Conservation (phyloP, 2,329 filamentous ascomycete species). For the Diplodia seriata region DNA sequence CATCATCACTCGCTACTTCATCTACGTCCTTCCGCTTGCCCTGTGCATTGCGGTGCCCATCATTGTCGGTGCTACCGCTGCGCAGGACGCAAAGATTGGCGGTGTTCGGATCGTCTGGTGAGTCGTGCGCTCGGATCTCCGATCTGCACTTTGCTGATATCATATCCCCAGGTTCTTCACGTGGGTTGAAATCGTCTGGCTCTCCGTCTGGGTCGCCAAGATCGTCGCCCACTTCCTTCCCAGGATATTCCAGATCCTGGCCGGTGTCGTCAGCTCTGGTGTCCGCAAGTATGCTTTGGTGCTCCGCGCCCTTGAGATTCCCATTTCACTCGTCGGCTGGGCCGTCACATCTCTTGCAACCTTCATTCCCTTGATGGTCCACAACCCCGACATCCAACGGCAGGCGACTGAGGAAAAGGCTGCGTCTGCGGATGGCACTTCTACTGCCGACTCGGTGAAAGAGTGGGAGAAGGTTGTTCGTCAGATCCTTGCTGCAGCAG, state of each 20-base stretch:
- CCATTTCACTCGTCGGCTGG: constrained; percentile 67
- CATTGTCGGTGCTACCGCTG: constrained; percentile 64
- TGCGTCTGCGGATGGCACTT: neutral
- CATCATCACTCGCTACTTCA: constrained; percentile 67
- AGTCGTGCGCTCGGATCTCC: constrained; percentile 15
- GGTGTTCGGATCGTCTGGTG: constrained; percentile 62
- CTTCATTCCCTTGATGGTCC: constrained; percentile 52
- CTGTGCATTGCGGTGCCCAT: constrained; percentile 67
- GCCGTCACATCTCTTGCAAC: constrained; percentile 65
- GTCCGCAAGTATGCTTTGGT: constrained; percentile 69
- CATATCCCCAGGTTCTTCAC: constrained; percentile 58
- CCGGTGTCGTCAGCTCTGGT: constrained; percentile 69
- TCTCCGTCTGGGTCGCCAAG: constrained; percentile 68
- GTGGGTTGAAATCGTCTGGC: constrained; percentile 70
- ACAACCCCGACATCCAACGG: constrained; percentile 43
- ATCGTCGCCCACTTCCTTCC: constrained; percentile 65
- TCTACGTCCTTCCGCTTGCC: constrained; percentile 67
- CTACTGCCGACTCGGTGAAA: constrained; percentile 38
- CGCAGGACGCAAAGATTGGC: constrained; percentile 58
- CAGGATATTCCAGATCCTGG: constrained; percentile 65
- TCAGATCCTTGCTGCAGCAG: constrained; percentile 69
- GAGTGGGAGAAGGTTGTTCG: constrained; percentile 65
- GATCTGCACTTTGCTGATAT: constrained; percentile 24
- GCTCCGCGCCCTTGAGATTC: constrained; percentile 64
- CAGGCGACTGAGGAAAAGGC: constrained; percentile 28